phyloP scores from a whole-genome alignment of 1,284 basidiomycete genomes.

The Microbotryum intermedium region DNA sequence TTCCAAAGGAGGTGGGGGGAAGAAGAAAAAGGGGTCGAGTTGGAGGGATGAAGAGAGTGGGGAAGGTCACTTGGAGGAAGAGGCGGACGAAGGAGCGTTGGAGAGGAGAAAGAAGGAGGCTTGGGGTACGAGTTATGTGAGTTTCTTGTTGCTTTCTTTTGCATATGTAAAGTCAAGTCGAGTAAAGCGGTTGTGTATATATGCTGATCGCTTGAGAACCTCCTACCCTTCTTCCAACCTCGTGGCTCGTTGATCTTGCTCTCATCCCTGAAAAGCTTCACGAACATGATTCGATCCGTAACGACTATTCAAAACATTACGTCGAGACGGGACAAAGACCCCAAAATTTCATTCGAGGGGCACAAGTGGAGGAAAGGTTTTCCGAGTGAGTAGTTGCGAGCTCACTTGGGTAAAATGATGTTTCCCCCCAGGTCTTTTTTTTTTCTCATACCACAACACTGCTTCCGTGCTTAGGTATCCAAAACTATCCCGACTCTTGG shows the following conservation, averaged over 20 bases:
- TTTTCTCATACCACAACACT: neutral
- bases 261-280: constrained; percentile 1
- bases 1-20: neutral
- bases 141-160: neutral
- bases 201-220: neutral
- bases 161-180: too few relatives aligned
- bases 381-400: constrained; percentile 74
- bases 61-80: neutral
- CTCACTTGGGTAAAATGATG: neutral
- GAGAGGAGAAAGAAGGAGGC: constrained; percentile 9
- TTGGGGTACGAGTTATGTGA: constrained; percentile 20
- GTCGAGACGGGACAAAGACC: constrained; percentile 83
- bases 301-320: constrained; percentile 86
- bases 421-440: neutral
- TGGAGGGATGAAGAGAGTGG: constrained; percentile 16
- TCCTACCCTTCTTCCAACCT: neutral
- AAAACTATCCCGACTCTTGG: constrained; percentile 56
- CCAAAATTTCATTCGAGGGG: constrained; percentile 80
- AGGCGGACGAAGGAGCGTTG: neutral
- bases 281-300: constrained; percentile 87
- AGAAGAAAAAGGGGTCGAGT: constrained; percentile 4
- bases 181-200: neutral
- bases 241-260: too few relatives aligned
- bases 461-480: constrained; percentile 58
- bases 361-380: constrained; percentile 74